phyloP scores from a whole-genome alignment of 805 yeast genomes.

The Candida argentea region DNA sequence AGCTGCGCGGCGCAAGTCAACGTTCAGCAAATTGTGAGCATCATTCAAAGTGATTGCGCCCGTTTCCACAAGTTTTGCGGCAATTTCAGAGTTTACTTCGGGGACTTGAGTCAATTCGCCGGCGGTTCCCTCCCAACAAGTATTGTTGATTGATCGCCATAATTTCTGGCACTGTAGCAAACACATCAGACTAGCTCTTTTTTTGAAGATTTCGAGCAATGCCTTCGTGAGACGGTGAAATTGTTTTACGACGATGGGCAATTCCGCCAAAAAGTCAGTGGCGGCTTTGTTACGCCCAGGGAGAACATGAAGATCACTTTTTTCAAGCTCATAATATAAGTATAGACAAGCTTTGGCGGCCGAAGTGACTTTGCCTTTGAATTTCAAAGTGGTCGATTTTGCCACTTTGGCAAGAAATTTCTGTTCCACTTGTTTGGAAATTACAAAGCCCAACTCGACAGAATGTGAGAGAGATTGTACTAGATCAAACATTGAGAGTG shows the following conservation, averaged over 20 bases:
- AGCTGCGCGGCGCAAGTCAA: too few species aligned
- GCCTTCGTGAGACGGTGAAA: not conserved
- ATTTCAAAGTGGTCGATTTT: not conserved
- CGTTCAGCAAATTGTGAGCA: too few species aligned
- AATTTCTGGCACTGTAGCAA: not conserved
- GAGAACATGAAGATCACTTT: not conserved
- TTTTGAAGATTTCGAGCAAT: not conserved
- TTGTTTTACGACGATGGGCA: not conserved
- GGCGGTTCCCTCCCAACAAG: not conserved
- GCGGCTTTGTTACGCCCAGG: not conserved
- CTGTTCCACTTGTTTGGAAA: not conserved
- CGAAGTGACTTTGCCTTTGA: not conserved
- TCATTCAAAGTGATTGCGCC: too few species aligned
- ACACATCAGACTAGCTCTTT: too few species aligned
- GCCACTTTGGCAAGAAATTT: not conserved
- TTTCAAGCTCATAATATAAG: not conserved
- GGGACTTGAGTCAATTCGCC: not conserved
- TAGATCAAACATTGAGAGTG: not conserved
- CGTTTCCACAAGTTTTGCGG: not conserved
- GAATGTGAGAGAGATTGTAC: not conserved
- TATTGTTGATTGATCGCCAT: not conserved
- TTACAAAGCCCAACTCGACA: not conserved
- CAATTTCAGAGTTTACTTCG: not conserved
- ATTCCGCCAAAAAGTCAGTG: not conserved
- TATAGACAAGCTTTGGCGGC: not conserved